A percentile compares a stretch with the other conserved stretches of the same genome.
phyloP scores from a whole-genome alignment of 2,329 filamentous ascomycete genomes.

The Diplodia mutila region DNA sequence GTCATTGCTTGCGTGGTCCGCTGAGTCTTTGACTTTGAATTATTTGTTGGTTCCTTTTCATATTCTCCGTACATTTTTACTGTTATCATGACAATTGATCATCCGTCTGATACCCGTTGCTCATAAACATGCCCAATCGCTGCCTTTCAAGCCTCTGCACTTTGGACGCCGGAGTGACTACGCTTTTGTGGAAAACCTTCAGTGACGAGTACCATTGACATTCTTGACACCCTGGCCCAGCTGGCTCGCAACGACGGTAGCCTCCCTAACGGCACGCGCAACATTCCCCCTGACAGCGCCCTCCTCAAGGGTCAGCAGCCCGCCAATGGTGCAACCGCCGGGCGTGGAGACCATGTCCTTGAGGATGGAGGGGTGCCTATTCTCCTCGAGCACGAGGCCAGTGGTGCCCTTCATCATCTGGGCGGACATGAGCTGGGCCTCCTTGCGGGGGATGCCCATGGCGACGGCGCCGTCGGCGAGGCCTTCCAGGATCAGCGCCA shows the following conservation, averaged over 20 bases:
- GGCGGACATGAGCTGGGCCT: conserved; percentile 76
- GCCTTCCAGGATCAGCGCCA: conserved; percentile 74
- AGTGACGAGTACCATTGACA: conserved; percentile 49
- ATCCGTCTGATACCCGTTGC: not conserved
- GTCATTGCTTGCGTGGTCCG: not conserved
- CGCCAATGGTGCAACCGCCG: conserved; percentile 77
- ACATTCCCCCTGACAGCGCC: conserved; percentile 69
- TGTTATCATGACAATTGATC: not conserved
- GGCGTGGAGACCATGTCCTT: conserved; percentile 78
- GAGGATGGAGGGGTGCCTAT: conserved; percentile 75
- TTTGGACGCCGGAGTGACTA: not conserved
- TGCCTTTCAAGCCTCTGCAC: not conserved
- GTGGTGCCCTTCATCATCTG: conserved; percentile 78
- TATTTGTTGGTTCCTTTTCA: not conserved
- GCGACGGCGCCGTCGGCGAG: conserved; percentile 77
- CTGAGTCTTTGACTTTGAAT: not conserved
- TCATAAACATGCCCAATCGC: not conserved
- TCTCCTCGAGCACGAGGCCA: conserved; percentile 65
- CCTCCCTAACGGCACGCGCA: conserved; percentile 70
- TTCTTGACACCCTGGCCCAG: conserved; percentile 60
- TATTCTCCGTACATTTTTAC: not conserved
- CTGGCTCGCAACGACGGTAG: conserved; percentile 70
- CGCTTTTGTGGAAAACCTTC: not conserved
- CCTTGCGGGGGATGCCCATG: conserved; percentile 73
- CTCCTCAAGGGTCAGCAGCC: conserved; percentile 74